Evolutionary conservation across 1,284 basidiomycete species (phyloP).

Genomic region (Fistulina hepatica): DNA sequence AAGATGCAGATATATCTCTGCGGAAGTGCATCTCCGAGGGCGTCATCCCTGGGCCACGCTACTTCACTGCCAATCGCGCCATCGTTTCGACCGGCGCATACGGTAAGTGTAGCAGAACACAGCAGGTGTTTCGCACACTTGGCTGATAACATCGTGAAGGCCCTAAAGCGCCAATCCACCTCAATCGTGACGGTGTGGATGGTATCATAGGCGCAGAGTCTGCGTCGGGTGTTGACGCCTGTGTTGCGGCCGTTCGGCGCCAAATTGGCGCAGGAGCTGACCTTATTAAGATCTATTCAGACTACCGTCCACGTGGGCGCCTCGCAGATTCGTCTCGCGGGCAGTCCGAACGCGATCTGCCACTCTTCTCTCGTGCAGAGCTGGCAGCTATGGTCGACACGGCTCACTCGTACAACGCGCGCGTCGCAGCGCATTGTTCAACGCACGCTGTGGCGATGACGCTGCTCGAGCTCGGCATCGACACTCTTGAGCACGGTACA

Average conservation of each 20-base stretch:
- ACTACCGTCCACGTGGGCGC: constrained; percentile 41
- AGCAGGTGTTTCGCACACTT: not conserved
- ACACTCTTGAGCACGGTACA: constrained; percentile 33
- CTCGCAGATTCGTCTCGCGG: constrained; percentile 30
- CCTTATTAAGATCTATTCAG: constrained; percentile 43
- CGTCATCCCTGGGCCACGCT: constrained; percentile 49
- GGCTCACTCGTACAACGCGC: constrained; percentile 41
- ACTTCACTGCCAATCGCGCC: constrained; percentile 51
- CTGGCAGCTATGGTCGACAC: constrained; percentile 39
- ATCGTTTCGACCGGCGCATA: constrained; percentile 55
- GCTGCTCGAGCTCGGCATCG: constrained; percentile 29
- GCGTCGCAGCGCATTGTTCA: constrained; percentile 49
- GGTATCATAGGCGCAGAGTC: constrained; percentile 47
- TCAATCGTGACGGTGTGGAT: constrained; percentile 41
- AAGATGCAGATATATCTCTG: constrained; percentile 50
- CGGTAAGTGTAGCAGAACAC: constrained; percentile 26
- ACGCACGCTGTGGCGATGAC: constrained; percentile 27
- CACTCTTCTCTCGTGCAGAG: constrained; percentile 38
- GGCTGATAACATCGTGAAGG: constrained; percentile 25
- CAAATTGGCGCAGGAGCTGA: constrained; percentile 62
- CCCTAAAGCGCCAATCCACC: constrained; percentile 39
- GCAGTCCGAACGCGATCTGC: constrained; percentile 24
- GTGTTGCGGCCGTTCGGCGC: constrained; percentile 43
- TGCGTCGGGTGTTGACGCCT: constrained; percentile 47
- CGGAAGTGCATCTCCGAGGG: constrained; percentile 46